Evolutionary conservation across 345 rosid genomes (phyloP).

Genomic region (Pelargonium nanum): DNA sequence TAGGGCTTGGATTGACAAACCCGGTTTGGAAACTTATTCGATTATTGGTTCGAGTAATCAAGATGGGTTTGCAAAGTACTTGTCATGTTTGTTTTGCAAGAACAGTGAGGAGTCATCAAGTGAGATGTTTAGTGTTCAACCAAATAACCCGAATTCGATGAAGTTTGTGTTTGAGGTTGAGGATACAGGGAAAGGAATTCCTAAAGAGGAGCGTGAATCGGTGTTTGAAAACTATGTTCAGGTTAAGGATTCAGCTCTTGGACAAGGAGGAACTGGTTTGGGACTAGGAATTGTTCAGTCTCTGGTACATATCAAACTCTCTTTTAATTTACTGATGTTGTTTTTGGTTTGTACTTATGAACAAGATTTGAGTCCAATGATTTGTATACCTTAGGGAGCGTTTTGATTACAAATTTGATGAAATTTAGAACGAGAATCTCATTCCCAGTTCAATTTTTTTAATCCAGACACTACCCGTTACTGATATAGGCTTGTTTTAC

Average conservation of each 20-base stretch:
- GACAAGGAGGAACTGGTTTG: conserved; percentile 64
- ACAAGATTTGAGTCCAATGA: too few relatives aligned
- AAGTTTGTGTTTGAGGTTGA: conserved; percentile 65
- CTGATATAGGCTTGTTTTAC: too few relatives aligned
- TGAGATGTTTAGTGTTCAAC: too few relatives aligned
- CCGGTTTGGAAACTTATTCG: conserved; percentile 24
- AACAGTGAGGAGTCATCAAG: conserved; percentile 13
- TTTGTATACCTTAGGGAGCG: too few relatives aligned
- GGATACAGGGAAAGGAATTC: conserved; percentile 82
- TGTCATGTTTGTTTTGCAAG: conserved; percentile 17
- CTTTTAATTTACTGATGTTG: too few relatives aligned
- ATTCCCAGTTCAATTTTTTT: too few relatives aligned
- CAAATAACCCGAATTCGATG: conserved; percentile 24
- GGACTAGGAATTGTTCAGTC: conserved; percentile 89
- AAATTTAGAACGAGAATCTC: too few relatives aligned
- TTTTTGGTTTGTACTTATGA: too few relatives aligned
- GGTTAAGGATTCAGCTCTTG: conserved; percentile 53
- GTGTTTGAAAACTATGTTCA: conserved; percentile 78
- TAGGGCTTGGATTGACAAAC: conserved; percentile 49
- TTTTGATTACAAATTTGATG: too few relatives aligned
- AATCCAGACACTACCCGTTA: too few relatives aligned
- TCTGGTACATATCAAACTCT: conserved; percentile 28
- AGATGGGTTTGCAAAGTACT: conserved; percentile 13
- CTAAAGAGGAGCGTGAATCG: conserved; percentile 43
- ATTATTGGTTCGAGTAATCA: conserved; percentile 16